Conservation (phyloP, 2,329 filamentous ascomycete species). For the Sphaerulina musiva region DNA sequence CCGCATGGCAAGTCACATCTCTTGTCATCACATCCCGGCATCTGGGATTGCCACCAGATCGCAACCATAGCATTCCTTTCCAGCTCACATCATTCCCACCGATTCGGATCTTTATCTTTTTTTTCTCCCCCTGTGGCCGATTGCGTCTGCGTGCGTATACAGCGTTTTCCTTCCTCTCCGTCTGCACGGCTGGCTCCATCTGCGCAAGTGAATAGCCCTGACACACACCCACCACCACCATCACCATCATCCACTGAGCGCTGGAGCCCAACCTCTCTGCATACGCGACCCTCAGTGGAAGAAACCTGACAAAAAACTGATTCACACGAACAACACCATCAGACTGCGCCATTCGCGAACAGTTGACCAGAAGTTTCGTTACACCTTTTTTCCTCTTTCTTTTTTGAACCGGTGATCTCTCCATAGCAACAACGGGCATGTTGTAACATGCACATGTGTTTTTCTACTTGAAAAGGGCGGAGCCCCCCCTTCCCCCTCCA, state of each 20-base stretch:
- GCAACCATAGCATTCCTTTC: too few relatives aligned
- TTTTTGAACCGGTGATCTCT: not conserved
- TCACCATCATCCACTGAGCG: too few relatives aligned
- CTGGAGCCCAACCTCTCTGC: not conserved
- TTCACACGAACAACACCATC: not conserved
- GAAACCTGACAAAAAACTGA: not conserved
- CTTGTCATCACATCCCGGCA: too few relatives aligned
- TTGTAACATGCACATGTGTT: not conserved
- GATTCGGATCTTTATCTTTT: too few relatives aligned
- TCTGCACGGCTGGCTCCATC: too few relatives aligned
- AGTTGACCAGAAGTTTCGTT: not conserved
- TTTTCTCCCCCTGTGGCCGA: too few relatives aligned
- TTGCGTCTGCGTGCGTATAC: too few relatives aligned
- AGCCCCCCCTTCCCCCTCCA: not conserved
- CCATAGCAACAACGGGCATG: slow-evolving; percentile 10
- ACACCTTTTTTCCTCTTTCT: not conserved
- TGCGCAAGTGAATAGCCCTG: too few relatives aligned
- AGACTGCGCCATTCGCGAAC: not conserved
- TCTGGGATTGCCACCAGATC: too few relatives aligned
- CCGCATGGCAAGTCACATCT: too few relatives aligned
- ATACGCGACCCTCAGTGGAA: not conserved
- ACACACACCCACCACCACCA: not conserved
- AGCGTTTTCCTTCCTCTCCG: too few relatives aligned
- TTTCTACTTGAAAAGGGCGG: slow-evolving; percentile 3
- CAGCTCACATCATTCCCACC: too few relatives aligned